These are phyloP conservation scores for Dichotomocladium elegans DNA, from an alignment of 371 early-diverging fungal species.

Conservation along the genomic window DNA sequence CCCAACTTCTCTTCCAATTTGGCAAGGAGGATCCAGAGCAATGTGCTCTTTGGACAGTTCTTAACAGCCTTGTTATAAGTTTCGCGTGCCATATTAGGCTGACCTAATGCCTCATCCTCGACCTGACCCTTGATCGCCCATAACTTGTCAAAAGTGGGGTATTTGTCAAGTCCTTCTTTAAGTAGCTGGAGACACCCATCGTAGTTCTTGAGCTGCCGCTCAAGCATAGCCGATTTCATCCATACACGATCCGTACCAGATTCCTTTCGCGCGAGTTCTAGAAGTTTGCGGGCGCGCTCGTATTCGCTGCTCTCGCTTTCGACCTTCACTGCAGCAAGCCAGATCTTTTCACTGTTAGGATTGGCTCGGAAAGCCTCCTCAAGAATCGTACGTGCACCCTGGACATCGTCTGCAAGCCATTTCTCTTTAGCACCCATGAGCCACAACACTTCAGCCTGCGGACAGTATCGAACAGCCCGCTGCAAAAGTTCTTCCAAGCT, in stretches of 20 bases:
- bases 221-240: slow-evolving; percentile 92
- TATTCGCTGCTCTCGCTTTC: slow-evolving; percentile 87
- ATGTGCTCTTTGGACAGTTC: slow-evolving; percentile 69
- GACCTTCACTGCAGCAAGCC: slow-evolving; percentile 94
- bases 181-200: slow-evolving; percentile 68
- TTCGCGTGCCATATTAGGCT: slow-evolving; percentile 71
- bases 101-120: slow-evolving; percentile 42
- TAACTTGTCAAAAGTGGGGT: slow-evolving; percentile 80
- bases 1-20: slow-evolving; percentile 76
- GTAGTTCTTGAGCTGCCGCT: slow-evolving; percentile 71
- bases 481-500: slow-evolving; percentile 77
- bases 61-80: slow-evolving; percentile 77
- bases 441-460: slow-evolving; percentile 93
- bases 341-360: slow-evolving; percentile 88
- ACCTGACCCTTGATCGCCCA: slow-evolving; percentile 94
- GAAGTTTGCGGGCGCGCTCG: slow-evolving; percentile 73
- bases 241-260: slow-evolving; percentile 79
- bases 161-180: slow-evolving; percentile 65
- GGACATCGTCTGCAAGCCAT: slow-evolving; percentile 86
- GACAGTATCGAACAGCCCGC: slow-evolving; percentile 86
- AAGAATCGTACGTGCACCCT: slow-evolving; percentile 83
- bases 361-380: slow-evolving; percentile 88
- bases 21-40: slow-evolving; percentile 81
- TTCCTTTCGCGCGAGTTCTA: slow-evolving; percentile 74
- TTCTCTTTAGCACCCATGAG: slow-evolving; percentile 95